phyloP scores from a whole-genome alignment of 192 early-diverging fungal species.

The Coemansia sp. region DNA sequence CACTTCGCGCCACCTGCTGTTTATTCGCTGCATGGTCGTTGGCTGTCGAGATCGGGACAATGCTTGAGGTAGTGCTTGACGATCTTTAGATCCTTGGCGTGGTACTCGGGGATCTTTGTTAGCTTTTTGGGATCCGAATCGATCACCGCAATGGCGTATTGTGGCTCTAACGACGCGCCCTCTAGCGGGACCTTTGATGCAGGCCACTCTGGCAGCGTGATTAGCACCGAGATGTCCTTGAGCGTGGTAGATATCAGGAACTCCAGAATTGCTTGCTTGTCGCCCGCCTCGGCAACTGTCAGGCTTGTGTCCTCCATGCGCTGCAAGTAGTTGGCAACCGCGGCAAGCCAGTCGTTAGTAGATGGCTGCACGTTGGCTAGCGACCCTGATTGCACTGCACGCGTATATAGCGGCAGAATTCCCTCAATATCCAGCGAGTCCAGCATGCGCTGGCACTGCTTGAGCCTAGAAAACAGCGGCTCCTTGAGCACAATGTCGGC shows the following conservation, averaged over 20 bases:
- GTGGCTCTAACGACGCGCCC: neutral
- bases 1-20: neutral
- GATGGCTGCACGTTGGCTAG: constrained; percentile 17
- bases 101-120: constrained; percentile 60
- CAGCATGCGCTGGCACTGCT: constrained; percentile 55
- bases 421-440: constrained; percentile 66
- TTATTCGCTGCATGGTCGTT: neutral
- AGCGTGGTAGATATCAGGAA: constrained; percentile 73
- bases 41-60: neutral
- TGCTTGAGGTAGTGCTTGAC: constrained; percentile 43
- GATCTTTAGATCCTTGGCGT: constrained; percentile 60
- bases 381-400: constrained; percentile 24
- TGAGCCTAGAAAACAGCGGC: constrained; percentile 52
- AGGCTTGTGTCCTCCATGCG: neutral
- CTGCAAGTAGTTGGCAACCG: constrained; percentile 16
- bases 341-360: constrained; percentile 37
- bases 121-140: constrained; percentile 77
- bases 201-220: constrained; percentile 37
- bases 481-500: constrained; percentile 51
- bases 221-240: constrained; percentile 78
- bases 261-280: constrained; percentile 62
- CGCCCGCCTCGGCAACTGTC: neutral
- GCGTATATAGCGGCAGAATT: constrained; percentile 29
- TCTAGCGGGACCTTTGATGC: neutral
- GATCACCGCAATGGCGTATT: constrained; percentile 57